Conservation (phyloP, 2,329 filamentous ascomycete genomes). For the Alternaria arbusti region DNA sequence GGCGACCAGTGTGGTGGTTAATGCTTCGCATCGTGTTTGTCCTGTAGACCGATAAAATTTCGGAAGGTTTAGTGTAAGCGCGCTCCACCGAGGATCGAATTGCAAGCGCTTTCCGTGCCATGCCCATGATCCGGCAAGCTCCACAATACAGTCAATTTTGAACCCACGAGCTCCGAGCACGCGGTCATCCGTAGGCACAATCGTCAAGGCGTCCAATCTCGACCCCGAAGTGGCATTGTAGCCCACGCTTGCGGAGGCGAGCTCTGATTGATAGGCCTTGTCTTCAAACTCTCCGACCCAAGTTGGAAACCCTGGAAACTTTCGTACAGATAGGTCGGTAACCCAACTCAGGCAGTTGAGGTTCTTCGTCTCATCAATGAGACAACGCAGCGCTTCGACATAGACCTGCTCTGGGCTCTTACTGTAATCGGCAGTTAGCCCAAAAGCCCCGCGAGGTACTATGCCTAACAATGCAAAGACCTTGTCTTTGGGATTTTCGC, state of each 20-base stretch:
- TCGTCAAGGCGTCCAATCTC: not conserved
- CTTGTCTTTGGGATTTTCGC: slow-evolving; percentile 1
- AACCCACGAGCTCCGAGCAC: not conserved
- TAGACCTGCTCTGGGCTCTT: not conserved
- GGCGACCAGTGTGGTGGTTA: not conserved
- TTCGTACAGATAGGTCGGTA: not conserved
- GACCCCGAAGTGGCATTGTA: not conserved
- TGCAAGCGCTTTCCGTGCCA: not conserved
- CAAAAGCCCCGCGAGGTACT: not conserved
- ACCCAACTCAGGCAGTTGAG: slow-evolving; percentile 2
- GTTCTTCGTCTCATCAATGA: not conserved
- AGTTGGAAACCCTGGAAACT: not conserved
- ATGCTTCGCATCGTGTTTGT: not conserved
- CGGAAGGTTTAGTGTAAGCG: slow-evolving; percentile 2
- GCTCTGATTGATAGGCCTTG: not conserved
- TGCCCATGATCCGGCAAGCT: not conserved
- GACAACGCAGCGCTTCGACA: not conserved
- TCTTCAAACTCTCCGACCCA: slow-evolving; percentile 5
- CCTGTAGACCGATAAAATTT: not conserved
- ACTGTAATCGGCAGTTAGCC: not conserved
- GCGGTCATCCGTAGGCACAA: not conserved
- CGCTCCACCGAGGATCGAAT: not conserved
- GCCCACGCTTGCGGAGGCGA: not conserved
- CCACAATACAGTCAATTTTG: not conserved
- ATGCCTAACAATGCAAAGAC: not conserved